Evolutionary conservation across 768 basidiomycete genomes (phyloP).

Genomic region (Mycena metata): DNA sequence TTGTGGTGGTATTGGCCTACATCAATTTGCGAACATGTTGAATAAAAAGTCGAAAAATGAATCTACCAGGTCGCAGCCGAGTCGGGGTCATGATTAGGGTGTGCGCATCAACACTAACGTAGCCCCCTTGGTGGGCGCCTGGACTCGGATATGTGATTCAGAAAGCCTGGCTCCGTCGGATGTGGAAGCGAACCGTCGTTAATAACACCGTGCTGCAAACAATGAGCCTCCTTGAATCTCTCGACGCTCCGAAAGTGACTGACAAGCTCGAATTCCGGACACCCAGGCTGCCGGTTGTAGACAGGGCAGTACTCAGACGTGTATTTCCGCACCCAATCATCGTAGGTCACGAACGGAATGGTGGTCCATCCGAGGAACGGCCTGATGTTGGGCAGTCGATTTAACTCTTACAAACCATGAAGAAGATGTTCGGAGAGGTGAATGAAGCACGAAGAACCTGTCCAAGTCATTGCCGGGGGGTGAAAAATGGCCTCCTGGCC

Average conservation of each 20-base stretch:
- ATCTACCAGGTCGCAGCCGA: conserved; percentile 30
- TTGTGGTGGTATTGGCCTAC: conserved; percentile 31
- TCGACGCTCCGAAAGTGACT: background rate
- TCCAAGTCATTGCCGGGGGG: conserved; percentile 30
- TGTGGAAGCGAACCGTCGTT: conserved; percentile 27
- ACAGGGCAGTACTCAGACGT: conserved; percentile 26
- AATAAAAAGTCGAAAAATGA: background rate
- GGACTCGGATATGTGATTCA: background rate
- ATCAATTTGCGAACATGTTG: background rate
- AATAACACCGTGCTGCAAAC: conserved; percentile 33
- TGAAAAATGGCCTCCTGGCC: conserved; percentile 26
- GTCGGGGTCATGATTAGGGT: conserved; percentile 33
- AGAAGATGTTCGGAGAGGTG: background rate
- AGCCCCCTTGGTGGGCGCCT: conserved; percentile 33
- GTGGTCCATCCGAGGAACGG: conserved; percentile 32
- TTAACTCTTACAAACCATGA: conserved; percentile 19
- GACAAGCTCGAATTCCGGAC: conserved; percentile 29
- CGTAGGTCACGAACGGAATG: conserved; percentile 23
- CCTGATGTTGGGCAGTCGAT: conserved; percentile 29
- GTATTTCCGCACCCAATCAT: conserved; percentile 28
- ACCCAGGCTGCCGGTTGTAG: conserved; percentile 32
- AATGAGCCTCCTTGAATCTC: background rate
- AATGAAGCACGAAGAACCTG: conserved; percentile 19
- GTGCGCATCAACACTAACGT: conserved; percentile 32
- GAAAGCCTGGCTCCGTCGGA: background rate